Base-by-base conservation (phyloP, 169 alveolate genomes). In the Plasmodium malariae region DNA sequence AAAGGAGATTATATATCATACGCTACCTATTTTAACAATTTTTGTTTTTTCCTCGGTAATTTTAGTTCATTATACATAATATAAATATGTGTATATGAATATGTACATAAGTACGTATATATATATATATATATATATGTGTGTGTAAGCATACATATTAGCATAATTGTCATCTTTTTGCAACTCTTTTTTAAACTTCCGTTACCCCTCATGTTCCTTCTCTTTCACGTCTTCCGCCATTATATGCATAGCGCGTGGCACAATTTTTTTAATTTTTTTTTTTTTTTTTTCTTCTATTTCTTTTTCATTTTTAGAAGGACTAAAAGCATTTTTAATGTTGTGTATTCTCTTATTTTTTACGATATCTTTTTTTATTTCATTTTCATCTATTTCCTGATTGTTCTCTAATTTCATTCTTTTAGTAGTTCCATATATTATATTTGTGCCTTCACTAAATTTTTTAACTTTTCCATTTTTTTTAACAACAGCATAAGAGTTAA, bases 401-500 rank as follows among this genome's bases (percentile, higher is more conserved):
- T 62, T 4, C 6, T 43, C 51, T 55, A 37, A 3, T 26, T 63
- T 40, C 21, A 54, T 51, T 40, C 62, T 60, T 63, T 78, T 78
- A 3, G 89, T 78, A 21, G 89, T 78, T 43, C 89, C 89, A 78
- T 78, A 78, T 62, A 78, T 78, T 30, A 78, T 62, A 68, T 78
- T 78, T 62, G 89, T 78, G 11, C 89, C 89, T 78, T 78, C 89
- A 68, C 89, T 78, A 65, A 78, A 78, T 69, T 78, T 78, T 78
- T 78, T 78, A 17, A 60, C 76, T 68, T 34, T 62, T 40, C 89
- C 89, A 78, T 78, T 78, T 45, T 78, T 78, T 78, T 49, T 60
- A 78, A 78, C 89, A 45, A 78, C 89, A 21, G 76, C 34, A 51
- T 78, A 78, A 43, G 89, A 62, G 43, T 78, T 78, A 40, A 78